phyloP scores from a whole-genome alignment of 495 filamentous ascomycete species.

The Penicillium pulvis region DNA sequence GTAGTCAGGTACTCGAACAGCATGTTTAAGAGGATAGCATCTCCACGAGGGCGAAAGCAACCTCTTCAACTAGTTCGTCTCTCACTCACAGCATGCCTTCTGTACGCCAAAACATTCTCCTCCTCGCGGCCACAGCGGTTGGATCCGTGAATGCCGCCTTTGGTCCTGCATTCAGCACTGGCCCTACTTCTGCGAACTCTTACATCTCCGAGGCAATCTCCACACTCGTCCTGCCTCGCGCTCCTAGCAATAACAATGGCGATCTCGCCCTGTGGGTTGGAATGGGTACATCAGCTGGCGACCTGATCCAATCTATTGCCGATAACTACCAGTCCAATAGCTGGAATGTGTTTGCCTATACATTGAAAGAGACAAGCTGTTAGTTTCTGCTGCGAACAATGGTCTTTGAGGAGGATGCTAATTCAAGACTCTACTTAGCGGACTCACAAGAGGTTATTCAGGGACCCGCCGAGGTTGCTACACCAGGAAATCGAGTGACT shows the following conservation, averaged over 20 bases:
- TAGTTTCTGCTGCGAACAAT: constrained; percentile 10
- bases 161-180: constrained; percentile 40
- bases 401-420: not conserved
- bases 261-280: constrained; percentile 39
- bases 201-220: constrained; percentile 40
- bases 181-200: constrained; percentile 34
- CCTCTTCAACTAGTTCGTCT: not conserved
- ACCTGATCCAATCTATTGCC: constrained; percentile 40
- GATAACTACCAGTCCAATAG: constrained; percentile 30
- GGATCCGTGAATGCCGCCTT: constrained; percentile 25
- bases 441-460: constrained; percentile 33
- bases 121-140: constrained; percentile 17
- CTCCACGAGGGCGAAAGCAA: not conserved
- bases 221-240: constrained; percentile 37
- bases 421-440: constrained; percentile 14
- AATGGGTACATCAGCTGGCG: constrained; percentile 41
- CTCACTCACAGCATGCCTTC: constrained; percentile 18
- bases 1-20: not conserved
- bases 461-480: constrained; percentile 24
- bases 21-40: not conserved
- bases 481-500: constrained; percentile 29
- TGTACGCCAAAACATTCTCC: constrained; percentile 10
- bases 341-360: constrained; percentile 35
- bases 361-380: constrained; percentile 30
- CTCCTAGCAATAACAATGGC: constrained; percentile 27